Evolutionary conservation across 495 filamentous ascomycete genomes (phyloP), one percentile per base, ranked within the genome.

Genomic region (Pyrenula massariospora): DNA sequence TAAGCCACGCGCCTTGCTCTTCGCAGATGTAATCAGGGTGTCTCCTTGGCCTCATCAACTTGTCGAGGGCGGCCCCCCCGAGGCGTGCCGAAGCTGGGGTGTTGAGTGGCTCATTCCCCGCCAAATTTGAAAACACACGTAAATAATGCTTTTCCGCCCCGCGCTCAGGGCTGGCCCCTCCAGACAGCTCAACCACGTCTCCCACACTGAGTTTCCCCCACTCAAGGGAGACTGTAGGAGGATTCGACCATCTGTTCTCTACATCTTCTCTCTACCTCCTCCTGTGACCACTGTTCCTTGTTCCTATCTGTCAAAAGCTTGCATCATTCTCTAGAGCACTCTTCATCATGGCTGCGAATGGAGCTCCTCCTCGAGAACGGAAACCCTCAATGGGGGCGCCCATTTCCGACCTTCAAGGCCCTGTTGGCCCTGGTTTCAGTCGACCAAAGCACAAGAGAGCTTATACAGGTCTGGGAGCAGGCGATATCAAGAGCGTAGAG

Each of bases 391-490:
- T 84, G 31, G 83, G 87, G 52, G 86, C 87, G 54, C 91, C 90
- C 25, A 83, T 95, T 62, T 79, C 84, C 48, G 87, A 91, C 62
- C 82, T 96, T 31, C 77, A 87, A 68, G 91, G 88, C 50, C 85
- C 86, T 1, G 77, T 96, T 55, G 85, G 85, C 1, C 88, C 88
- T 2, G 83, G 81, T 12, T 75, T 80, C 62, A 77, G 72, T 58
- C 78, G 92, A 55, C 93, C 93, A 20, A 97, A 97, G 73, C 93
- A 98, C 74, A 95, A 88, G 76, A 82, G 93, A 53, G 96, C 91
- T 15, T 85, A 85, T 60, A 98, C 93, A 2, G 93, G 93, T 10
- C 91, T 96, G 65, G 91, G 91, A 23, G 78, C 89, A 22, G 72
- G 77, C 2, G 92, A 97, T 62, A 97, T 96, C 75, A 96, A 95